These are phyloP conservation scores for Ulmus americana DNA, from an alignment of 331 rosid species.

Conservation along the genomic window DNA sequence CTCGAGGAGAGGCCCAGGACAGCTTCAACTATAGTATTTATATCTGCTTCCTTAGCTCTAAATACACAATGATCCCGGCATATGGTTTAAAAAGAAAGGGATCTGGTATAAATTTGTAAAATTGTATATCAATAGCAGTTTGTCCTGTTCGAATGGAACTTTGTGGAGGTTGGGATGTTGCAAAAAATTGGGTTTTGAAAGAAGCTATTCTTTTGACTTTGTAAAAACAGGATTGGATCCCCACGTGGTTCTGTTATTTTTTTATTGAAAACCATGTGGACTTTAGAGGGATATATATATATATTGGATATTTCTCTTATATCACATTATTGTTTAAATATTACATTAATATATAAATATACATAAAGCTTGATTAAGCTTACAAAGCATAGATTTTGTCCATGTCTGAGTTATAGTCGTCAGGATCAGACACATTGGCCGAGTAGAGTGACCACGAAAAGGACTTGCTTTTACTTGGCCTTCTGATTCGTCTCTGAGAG, in stretches of 20 bases:
- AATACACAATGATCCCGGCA: slow-evolving; percentile 33
- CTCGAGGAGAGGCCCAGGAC: slow-evolving; percentile 50
- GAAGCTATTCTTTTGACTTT: slow-evolving; percentile 67
- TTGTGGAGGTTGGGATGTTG: slow-evolving; percentile 52
- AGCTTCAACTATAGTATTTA: slow-evolving; percentile 35
- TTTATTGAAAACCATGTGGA: slow-evolving; percentile 65
- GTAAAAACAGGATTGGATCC: slow-evolving; percentile 40
- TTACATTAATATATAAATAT: neutral
- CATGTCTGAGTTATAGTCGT: slow-evolving; percentile 71
- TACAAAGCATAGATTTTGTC: slow-evolving; percentile 76
- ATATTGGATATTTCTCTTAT: too few relatives aligned
- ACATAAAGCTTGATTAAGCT: slow-evolving; percentile 13
- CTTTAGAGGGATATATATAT: slow-evolving; percentile 28
- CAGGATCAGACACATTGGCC: slow-evolving; percentile 69
- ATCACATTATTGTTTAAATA: neutral
- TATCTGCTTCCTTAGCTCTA: slow-evolving; percentile 28
- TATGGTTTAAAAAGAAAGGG: slow-evolving; percentile 29
- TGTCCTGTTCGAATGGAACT: slow-evolving; percentile 29
- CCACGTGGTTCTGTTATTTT: slow-evolving; percentile 76
- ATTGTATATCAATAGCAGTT: slow-evolving; percentile 74
- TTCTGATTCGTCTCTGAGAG: slow-evolving; percentile 79
- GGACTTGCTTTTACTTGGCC: slow-evolving; percentile 79
- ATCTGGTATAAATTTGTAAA: slow-evolving; percentile 64
- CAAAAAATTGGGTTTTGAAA: slow-evolving; percentile 38
- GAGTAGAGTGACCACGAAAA: slow-evolving; percentile 83